Evolutionary conservation across 768 basidiomycete species (phyloP), one percentile per base, ranked within the genome.

Genomic region (Boletus barrowsii): DNA sequence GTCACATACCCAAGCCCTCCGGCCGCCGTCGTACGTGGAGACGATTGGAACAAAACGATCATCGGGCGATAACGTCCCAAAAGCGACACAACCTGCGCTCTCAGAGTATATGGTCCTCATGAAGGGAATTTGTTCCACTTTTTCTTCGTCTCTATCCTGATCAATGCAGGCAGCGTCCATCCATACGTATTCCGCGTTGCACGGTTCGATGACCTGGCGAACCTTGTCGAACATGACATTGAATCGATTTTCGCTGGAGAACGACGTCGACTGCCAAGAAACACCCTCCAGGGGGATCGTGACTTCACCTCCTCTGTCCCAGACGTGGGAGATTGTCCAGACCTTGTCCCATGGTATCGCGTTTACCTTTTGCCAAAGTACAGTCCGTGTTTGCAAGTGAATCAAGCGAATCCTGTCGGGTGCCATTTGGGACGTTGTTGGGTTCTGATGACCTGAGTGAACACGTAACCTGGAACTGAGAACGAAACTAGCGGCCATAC

Each of bases 81-180:
- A 58, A 7, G 57, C 57, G 20, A 58, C 33, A 44, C 37, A 40
- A 7, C 55, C 57, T 33, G 57, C 57, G 33, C 49, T 58, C 30
- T 10, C 37, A 3, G 35, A 33, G 55, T 47, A 57, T 47, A 58
- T 52, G 26, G 36, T 22, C 18, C 37, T 40, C 55, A 57, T 58
- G 42, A 45, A 44, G 2, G 49, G 50, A 22, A 58, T 26, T 18
- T 58, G 57, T 30, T 47, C 37, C 14, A 40, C 9, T 17, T 50
- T 37, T 26, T 51, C 57, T 3, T 37, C 46, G 2, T 35, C 32
- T 14, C 7, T 15, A 17, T 26, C 36, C 22, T 58, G 57, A 14
- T 46, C 10, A 13, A 58, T 47, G 41, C 57, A 58, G 13, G 45
- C 54, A 5, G 57, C 57, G 24, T 58, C 57, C 3, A 57, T 46